phyloP scores from a whole-genome alignment of 2,329 filamentous ascomycete species.

The Neurospora crassa region DNA sequence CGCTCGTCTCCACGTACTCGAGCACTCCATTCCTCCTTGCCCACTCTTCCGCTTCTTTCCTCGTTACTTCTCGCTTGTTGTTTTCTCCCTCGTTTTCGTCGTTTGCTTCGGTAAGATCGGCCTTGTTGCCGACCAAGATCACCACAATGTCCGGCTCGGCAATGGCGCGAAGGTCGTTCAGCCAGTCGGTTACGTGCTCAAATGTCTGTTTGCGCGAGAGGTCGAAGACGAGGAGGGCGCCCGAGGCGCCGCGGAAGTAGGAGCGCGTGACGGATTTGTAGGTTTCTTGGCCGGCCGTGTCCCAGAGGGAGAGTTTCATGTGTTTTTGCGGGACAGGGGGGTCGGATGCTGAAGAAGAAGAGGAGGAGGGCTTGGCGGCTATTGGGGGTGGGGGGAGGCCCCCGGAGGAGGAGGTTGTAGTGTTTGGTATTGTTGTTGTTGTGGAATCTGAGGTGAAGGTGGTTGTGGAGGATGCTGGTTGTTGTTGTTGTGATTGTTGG shows the following conservation, averaged over 20 bases:
- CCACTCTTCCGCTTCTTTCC: constrained; percentile 82
- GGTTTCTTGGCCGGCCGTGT: constrained; percentile 92
- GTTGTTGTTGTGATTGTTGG: not conserved
- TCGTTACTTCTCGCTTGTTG: constrained; percentile 70
- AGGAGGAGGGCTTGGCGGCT: constrained; percentile 24
- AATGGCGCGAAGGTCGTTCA: constrained; percentile 87
- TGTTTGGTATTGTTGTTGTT: not conserved
- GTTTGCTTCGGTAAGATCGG: constrained; percentile 55
- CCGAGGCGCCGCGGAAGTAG: constrained; percentile 74
- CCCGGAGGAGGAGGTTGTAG: constrained; percentile 12
- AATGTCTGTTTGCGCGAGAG: constrained; percentile 65
- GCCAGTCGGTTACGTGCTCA: constrained; percentile 81
- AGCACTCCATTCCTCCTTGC: constrained; percentile 76
- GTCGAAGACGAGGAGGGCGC: constrained; percentile 82
- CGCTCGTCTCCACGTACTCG: constrained; percentile 91
- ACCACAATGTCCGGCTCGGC: constrained; percentile 94
- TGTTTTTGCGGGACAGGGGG: constrained; percentile 47
- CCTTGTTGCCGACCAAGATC: constrained; percentile 91
- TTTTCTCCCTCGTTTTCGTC: constrained; percentile 29
- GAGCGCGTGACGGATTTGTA: constrained; percentile 94
- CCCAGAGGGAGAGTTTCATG: constrained; percentile 94
- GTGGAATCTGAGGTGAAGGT: not conserved
- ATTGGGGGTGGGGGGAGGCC: constrained; percentile 45
- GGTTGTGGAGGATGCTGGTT: not conserved
- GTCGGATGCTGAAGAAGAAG: constrained; percentile 17